These are phyloP conservation scores for Ajuga reptans DNA, from an alignment of 305 asterid genomes.

Conservation along the genomic window DNA sequence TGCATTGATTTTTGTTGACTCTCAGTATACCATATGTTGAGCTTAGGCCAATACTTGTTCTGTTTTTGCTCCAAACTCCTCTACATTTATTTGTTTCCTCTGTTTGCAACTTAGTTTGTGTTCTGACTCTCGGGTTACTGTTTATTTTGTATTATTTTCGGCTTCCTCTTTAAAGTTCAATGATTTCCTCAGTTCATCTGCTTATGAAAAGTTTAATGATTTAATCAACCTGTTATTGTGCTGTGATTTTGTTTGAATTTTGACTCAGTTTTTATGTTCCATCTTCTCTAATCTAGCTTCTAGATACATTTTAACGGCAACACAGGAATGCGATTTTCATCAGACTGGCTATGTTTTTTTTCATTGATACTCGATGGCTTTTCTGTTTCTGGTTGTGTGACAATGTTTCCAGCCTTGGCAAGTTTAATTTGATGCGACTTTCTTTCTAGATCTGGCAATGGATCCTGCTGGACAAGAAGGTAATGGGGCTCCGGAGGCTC, in stretches of 20 bases:
- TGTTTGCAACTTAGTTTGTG: not conserved
- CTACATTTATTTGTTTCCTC: not conserved
- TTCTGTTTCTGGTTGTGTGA: not conserved
- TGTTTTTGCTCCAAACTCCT: not conserved
- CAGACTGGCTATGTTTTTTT: not conserved
- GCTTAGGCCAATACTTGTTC: not conserved
- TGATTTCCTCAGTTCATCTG: not conserved
- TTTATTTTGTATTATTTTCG: not conserved
- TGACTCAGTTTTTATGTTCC: not conserved
- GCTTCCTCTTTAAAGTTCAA: not conserved
- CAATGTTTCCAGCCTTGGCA: not conserved
- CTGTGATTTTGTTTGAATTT: not conserved
- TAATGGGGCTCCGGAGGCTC: conserved; percentile 37
- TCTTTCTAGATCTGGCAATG: conserved; percentile 23
- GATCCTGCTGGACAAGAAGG: conserved; percentile 31
- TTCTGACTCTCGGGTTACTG: not conserved
- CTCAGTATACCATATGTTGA: not conserved
- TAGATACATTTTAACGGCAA: not conserved
- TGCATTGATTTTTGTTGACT: not conserved
- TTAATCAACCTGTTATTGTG: not conserved
- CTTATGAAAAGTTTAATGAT: not conserved
- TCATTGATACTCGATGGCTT: not conserved
- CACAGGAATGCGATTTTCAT: not conserved
- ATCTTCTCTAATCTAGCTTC: not conserved
- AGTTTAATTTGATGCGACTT: not conserved